A percentile compares a stretch with the other conserved stretches of the same genome.
These are phyloP conservation scores for Plectosphaerella sp. DNA, from an alignment of 2,329 filamentous ascomycete genomes.

Conservation along the genomic window DNA sequence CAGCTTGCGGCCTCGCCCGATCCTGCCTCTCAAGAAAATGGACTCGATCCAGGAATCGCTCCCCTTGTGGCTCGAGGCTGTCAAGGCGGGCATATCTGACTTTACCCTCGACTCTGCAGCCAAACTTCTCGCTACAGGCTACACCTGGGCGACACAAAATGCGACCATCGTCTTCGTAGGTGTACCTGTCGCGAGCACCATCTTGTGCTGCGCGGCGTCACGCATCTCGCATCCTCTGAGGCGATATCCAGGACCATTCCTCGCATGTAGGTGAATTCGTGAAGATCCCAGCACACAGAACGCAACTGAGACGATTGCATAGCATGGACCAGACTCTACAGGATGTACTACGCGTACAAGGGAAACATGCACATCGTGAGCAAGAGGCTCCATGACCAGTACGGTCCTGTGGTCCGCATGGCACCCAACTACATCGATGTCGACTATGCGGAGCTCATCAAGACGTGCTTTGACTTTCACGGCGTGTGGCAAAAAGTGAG, in stretches of 20 bases:
- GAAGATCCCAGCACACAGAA: too few species aligned
- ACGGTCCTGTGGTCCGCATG: conserved; percentile 25
- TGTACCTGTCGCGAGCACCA: neutral
- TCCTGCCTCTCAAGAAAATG: too few species aligned
- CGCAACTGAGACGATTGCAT: neutral
- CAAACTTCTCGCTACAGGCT: too few species aligned
- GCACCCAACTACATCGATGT: conserved; percentile 22
- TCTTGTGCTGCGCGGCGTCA: conserved; percentile 5
- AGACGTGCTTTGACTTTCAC: conserved; percentile 19
- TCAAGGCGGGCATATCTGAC: too few species aligned
- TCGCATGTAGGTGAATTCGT: conserved; percentile 7
- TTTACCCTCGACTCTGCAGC: too few species aligned
- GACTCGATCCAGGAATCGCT: too few species aligned
- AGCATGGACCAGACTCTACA: conserved; percentile 21
- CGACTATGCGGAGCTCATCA: conserved; percentile 19
- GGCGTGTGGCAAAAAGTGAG: conserved; percentile 13
- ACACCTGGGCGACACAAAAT: too few species aligned
- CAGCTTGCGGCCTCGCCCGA: too few species aligned
- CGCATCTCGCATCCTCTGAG: conserved; percentile 11
- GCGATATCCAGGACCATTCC: conserved; percentile 14
- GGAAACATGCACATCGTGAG: conserved; percentile 14
- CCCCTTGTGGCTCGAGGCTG: too few species aligned
- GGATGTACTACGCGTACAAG: conserved; percentile 14
- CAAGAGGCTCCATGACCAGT: conserved; percentile 21
- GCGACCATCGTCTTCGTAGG: neutral